These are phyloP conservation scores for Funneliformis geosporum DNA, from an alignment of 192 early-diverging fungal genomes.

Conservation along the genomic window DNA sequence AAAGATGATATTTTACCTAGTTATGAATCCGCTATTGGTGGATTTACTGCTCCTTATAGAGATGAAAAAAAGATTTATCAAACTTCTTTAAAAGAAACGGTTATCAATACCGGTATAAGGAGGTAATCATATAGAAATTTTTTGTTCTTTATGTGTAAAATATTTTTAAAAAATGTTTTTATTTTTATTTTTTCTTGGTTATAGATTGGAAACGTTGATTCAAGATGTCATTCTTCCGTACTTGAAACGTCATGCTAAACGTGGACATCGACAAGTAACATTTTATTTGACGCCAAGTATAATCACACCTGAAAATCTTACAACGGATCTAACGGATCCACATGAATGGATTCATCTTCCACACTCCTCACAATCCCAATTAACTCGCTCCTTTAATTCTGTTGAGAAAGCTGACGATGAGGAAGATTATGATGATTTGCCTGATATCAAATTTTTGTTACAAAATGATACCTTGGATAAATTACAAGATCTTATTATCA, in stretches of 20 bases:
- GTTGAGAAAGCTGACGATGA: not conserved
- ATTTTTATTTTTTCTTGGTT: not conserved
- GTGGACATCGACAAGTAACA: constrained; percentile 23
- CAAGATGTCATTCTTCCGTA: constrained; percentile 18
- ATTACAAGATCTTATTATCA: not conserved
- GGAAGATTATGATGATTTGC: constrained; percentile 4
- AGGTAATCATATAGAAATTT: not conserved
- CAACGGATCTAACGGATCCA: not conserved
- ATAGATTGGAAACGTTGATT: constrained; percentile 3
- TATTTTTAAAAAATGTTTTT: not conserved
- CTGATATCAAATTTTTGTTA: constrained; percentile 15
- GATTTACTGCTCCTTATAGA: not conserved
- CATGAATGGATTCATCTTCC: constrained; percentile 22
- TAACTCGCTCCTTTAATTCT: not conserved
- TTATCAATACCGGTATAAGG: not conserved
- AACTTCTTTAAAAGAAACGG: constrained; percentile 11
- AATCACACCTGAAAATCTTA: not conserved
- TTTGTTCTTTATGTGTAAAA: not conserved
- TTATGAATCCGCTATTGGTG: not conserved
- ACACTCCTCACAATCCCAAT: not conserved
- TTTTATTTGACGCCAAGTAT: constrained; percentile 5
- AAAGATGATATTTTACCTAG: not conserved
- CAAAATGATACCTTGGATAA: constrained; percentile 1
- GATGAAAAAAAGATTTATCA: not conserved
- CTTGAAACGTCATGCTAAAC: constrained; percentile 25